Evolutionary conservation across 768 basidiomycete species (phyloP), one percentile per base, ranked within the genome.

Genomic region (Kwoniella sp.): DNA sequence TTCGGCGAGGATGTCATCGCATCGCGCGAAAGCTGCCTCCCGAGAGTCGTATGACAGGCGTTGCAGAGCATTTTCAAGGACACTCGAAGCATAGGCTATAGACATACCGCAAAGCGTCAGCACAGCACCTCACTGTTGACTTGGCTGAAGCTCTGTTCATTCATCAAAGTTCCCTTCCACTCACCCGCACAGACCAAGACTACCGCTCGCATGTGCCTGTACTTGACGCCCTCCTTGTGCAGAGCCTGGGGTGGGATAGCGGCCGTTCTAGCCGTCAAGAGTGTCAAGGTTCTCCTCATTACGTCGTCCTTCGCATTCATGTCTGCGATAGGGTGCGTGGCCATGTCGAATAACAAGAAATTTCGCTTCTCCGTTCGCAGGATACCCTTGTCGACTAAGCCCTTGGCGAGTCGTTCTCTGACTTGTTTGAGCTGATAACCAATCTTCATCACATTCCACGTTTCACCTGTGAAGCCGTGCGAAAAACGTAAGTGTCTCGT

Each of bases 401-500:
- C 86, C 80, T 99, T 99, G 15, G 94, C 93, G 45, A 99, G 88
- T 20, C 95, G 90, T 82, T 99, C 95, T 52, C 95, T 89, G 45
- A 98, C 95, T 82, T 97, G 95, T 81, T 97, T 97, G 53, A 99
- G 88, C 81, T 99, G 95, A 82, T 92, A 99, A 25, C 94, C 94
- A 60, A 99, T 98, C 83, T 98, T 98, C 89, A 97, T 93, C 8
- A 99, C 93, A 82, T 98, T 99, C 95, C 95, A 99, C 54, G 95
- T 98, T 83, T 99, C 95, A 61, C 95, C 94, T 97, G 76, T 7
- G 8, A 4, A 41, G 9, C 41, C 5, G n/a, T n/a, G 5, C 41
- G 41, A 45, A 45, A 11, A n/a, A n/a, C n/a, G n/a, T n/a, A n/a
- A n/a, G n/a, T n/a, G n/a, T n/a, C n/a, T n/a, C n/a, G n/a, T n/a